Percentiles rank a stretch among this genome's conserved stretches.
These are phyloP conservation scores for Aureobasidium sp. DNA, from an alignment of 2,329 filamentous ascomycete genomes.

Conservation along the genomic window DNA sequence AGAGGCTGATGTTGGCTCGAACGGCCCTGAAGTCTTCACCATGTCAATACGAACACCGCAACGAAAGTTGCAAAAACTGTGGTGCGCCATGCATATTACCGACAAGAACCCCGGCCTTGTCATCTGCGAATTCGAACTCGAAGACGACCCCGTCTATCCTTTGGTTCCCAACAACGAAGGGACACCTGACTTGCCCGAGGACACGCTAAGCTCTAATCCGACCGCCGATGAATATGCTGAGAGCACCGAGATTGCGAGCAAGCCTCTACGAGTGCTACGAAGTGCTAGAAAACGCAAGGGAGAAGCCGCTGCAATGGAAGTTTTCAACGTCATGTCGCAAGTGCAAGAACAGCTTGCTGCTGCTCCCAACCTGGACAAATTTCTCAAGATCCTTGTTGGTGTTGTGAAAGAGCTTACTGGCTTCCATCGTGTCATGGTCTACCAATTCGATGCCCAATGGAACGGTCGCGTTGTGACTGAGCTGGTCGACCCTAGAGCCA, in stretches of 20 bases:
- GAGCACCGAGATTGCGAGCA: conserved; percentile 67
- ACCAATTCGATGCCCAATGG: conserved; percentile 75
- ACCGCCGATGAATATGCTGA: conserved; percentile 65
- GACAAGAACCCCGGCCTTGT: conserved; percentile 59
- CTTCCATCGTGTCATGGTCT: conserved; percentile 88
- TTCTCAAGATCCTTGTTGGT: conserved; percentile 73
- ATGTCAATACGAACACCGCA: conserved; percentile 57
- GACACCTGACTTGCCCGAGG: conserved; percentile 56
- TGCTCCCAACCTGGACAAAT: conserved; percentile 59
- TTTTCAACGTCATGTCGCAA: conserved; percentile 86
- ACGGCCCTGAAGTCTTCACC: conserved; percentile 81
- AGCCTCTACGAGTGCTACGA: conserved; percentile 65
- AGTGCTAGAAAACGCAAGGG: conserved; percentile 67
- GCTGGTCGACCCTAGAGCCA: conserved; percentile 68
- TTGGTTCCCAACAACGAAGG: conserved; percentile 51
- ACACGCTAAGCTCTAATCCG: conserved; percentile 64
- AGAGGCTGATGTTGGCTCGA: conserved; percentile 61
- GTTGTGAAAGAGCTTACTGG: conserved; percentile 84
- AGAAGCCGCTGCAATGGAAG: conserved; percentile 76
- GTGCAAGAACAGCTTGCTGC: conserved; percentile 77
- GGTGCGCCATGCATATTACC: conserved; percentile 79
- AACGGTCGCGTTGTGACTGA: conserved; percentile 86
- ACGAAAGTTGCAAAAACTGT: conserved; percentile 56
- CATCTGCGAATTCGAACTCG: conserved; percentile 81
- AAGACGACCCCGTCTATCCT: conserved; percentile 64